Evolutionary conservation across 2,329 filamentous ascomycete genomes (phyloP).

Genomic region (Curvularia lunata): DNA sequence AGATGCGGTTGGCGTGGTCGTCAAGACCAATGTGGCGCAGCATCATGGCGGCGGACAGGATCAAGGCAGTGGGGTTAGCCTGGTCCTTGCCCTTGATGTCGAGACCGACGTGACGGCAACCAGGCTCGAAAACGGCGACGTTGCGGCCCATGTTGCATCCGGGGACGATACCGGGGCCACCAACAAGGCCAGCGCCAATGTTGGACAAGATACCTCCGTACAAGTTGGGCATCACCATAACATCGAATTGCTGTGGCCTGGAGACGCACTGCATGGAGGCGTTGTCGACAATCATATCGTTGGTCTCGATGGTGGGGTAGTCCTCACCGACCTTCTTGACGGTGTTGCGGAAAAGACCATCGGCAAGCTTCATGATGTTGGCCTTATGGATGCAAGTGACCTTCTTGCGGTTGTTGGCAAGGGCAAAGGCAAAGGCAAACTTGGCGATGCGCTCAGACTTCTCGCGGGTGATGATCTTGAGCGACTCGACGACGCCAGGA

Average conservation of each 20-base stretch:
- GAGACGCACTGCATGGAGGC: slow-evolving; percentile 99
- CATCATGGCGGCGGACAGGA: slow-evolving; percentile 96
- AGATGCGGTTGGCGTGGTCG: slow-evolving; percentile 98
- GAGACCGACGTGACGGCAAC: slow-evolving; percentile 97
- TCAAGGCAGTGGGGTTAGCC: slow-evolving; percentile 95
- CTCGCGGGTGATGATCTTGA: slow-evolving; percentile 99
- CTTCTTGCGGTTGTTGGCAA: slow-evolving; percentile 99
- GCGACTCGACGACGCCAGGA: slow-evolving; percentile 92
- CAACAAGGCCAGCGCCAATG: slow-evolving; percentile 95
- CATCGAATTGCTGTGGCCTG: slow-evolving; percentile 96
- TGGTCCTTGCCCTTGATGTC: slow-evolving; percentile 99
- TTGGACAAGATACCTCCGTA: slow-evolving; percentile 99
- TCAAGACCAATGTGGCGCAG: slow-evolving; percentile 96
- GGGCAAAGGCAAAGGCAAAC: slow-evolving; percentile 96
- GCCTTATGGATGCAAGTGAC: slow-evolving; percentile 99
- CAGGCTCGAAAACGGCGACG: slow-evolving; percentile 97
- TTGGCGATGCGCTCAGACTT: slow-evolving; percentile 99
- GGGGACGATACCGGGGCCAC: slow-evolving; percentile 94
- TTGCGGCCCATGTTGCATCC: slow-evolving; percentile 99
- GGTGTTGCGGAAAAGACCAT: slow-evolving; percentile 97
- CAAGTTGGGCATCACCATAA: slow-evolving; percentile 99
- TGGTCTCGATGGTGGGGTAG: slow-evolving; percentile 92
- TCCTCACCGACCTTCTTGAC: slow-evolving; percentile 93
- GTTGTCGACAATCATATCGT: slow-evolving; percentile 99
- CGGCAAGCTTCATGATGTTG: slow-evolving; percentile 99